Evolutionary conservation across 306 rosid genomes (phyloP).

Genomic region (Canavalia ensiformis): DNA sequence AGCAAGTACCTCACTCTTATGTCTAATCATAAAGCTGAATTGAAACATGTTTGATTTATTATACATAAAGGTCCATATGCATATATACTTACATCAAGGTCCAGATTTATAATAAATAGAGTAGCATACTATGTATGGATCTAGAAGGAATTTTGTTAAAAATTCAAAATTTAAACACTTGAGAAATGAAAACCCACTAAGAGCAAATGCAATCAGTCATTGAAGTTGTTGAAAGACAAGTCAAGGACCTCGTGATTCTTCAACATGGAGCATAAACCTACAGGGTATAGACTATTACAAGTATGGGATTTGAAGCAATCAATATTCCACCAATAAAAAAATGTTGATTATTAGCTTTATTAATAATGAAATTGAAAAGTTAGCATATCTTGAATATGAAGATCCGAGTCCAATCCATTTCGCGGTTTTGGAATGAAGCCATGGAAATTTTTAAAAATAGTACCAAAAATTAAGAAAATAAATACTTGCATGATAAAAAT

Average conservation of each 20-base stretch:
- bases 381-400: conserved; percentile 29
- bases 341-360: background rate
- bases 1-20: too few relatives aligned
- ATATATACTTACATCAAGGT: too few relatives aligned
- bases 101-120: background rate
- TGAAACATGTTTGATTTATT: too few relatives aligned
- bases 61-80: too few relatives aligned
- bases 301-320: background rate
- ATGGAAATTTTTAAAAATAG: background rate
- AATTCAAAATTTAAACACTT: background rate
- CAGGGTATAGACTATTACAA: background rate
- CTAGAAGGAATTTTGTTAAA: background rate
- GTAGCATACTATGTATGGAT: background rate
- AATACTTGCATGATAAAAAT: too few relatives aligned
- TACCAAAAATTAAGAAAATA: background rate
- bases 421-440: background rate
- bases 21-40: too few relatives aligned
- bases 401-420: conserved; percentile 26
- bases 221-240: background rate
- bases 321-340: background rate
- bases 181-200: conserved; percentile 26
- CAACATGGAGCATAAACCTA: background rate
- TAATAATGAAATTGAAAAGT: background rate
- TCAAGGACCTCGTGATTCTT: conserved; percentile 35
- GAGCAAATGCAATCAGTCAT: background rate